These are phyloP conservation scores for Hymenoscyphus fraxineus DNA, from an alignment of 2,329 filamentous ascomycete species.

Conservation along the genomic window DNA sequence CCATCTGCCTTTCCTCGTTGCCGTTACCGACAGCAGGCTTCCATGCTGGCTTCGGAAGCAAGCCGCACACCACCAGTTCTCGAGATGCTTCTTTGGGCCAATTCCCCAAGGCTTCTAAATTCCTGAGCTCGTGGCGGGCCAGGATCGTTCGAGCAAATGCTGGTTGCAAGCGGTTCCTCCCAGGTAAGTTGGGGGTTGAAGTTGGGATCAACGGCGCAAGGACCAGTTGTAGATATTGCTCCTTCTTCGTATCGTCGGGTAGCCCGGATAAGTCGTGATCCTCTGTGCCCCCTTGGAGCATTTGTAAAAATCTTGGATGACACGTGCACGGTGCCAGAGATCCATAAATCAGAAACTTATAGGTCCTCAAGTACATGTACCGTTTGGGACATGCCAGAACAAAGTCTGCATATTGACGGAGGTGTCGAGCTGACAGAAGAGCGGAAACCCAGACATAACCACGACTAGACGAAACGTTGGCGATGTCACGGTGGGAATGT, in stretches of 20 bases:
- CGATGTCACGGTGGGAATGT: neutral
- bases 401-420: neutral
- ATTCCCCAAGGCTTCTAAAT: conserved; percentile 11
- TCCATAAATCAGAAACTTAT: neutral
- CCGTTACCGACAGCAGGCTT: conserved; percentile 5
- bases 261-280: too few species aligned
- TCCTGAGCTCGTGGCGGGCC: conserved; percentile 15
- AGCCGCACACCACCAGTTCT: conserved; percentile 4
- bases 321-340: neutral
- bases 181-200: too few species aligned
- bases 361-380: too few species aligned
- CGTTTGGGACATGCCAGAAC: neutral
- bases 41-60: conserved; percentile 7
- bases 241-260: neutral
- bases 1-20: neutral
- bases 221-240: neutral
- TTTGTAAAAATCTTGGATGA: neutral
- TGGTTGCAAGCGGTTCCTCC: conserved; percentile 1
- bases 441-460: neutral
- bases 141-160: conserved; percentile 10
- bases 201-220: neutral
- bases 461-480: neutral
- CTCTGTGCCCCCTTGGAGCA: neutral
- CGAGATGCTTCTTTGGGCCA: conserved; percentile 12
- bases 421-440: neutral